A percentile compares a stretch with the other conserved stretches of the same genome.
Conservation (phyloP, 768 basidiomycete species). For the Kwoniella botswanensis region DNA sequence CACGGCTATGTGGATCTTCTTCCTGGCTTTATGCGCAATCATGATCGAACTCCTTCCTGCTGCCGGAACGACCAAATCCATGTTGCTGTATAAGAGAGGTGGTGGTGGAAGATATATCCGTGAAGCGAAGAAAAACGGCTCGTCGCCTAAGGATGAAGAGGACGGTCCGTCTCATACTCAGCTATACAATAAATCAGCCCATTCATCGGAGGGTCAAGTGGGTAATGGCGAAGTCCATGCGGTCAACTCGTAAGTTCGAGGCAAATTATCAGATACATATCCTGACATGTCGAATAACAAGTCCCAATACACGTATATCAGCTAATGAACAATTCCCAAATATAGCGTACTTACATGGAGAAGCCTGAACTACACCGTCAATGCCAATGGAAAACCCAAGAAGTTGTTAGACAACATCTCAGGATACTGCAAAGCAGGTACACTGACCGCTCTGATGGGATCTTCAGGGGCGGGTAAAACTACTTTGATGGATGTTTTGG, state of each 20-base stretch:
- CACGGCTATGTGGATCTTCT: constrained; percentile 38
- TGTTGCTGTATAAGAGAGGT: constrained; percentile 41
- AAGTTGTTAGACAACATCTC: constrained; percentile 72
- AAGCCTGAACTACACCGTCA: constrained; percentile 52
- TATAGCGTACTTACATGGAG: constrained; percentile 57
- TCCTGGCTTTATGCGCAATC: constrained; percentile 49
- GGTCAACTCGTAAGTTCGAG: constrained; percentile 33
- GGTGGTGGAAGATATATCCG: constrained; percentile 49
- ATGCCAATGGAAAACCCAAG: constrained; percentile 37
- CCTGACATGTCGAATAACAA: too few relatives aligned
- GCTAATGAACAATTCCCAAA: neutral
- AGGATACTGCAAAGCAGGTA: constrained; percentile 81
- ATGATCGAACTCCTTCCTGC: constrained; percentile 51
- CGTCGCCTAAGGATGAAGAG: constrained; percentile 42
- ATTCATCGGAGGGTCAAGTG: neutral
- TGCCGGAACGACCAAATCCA: constrained; percentile 50
- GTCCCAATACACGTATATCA: too few relatives aligned
- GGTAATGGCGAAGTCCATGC: constrained; percentile 24
- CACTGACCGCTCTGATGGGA: constrained; percentile 83
- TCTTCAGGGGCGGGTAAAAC: constrained; percentile 55
- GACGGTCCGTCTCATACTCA: constrained; percentile 32
- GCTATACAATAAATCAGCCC: constrained; percentile 31
- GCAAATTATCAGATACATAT: too few relatives aligned
- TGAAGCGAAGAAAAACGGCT: constrained; percentile 50
- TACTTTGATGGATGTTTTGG: constrained; percentile 52